Evolutionary conservation across 768 basidiomycete species (phyloP).

Genomic region (Tylopilus sp.): DNA sequence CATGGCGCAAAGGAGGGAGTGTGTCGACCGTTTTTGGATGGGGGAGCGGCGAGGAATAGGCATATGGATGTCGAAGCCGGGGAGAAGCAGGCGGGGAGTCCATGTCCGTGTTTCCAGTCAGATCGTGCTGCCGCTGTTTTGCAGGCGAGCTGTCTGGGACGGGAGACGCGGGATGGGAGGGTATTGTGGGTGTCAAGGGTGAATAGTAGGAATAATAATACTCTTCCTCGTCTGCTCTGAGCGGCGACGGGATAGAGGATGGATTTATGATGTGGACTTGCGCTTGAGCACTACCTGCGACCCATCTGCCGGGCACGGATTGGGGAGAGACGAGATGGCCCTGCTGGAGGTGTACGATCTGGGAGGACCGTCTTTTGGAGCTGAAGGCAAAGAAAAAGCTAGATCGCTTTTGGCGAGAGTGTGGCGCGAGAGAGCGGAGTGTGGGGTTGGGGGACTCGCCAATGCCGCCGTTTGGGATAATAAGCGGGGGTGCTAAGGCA

Average conservation of each 20-base stretch:
- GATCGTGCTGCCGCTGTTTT: slow-evolving; percentile 16
- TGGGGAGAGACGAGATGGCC: slow-evolving; percentile 4
- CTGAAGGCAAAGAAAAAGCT: slow-evolving; percentile 39
- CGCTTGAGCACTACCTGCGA: slow-evolving; percentile 3
- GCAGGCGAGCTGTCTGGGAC: slow-evolving; percentile 14
- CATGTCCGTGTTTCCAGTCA: slow-evolving; percentile 14
- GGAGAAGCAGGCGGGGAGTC: slow-evolving; percentile 18
- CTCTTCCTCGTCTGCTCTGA: slow-evolving; percentile 38
- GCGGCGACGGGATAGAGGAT: slow-evolving; percentile 17
- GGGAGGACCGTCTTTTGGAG: slow-evolving; percentile 20
- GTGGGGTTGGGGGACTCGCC: slow-evolving; percentile 55
- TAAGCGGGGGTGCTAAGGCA: slow-evolving; percentile 39
- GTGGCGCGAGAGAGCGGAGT: slow-evolving; percentile 18
- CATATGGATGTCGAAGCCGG: slow-evolving; percentile 49
- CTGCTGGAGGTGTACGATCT: slow-evolving; percentile 16
- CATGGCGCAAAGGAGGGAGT: slow-evolving; percentile 16
- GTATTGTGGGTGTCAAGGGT: slow-evolving; percentile 26
- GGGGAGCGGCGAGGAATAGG: slow-evolving; percentile 35
- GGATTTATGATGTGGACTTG: slow-evolving; percentile 11
- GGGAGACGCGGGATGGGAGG: slow-evolving; percentile 8
- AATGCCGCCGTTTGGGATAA: slow-evolving; percentile 53
- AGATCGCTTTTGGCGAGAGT: slow-evolving; percentile 36
- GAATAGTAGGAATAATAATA: slow-evolving; percentile 53
- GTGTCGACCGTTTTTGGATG: neutral
- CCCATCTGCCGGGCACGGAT: slow-evolving; percentile 18